These are phyloP conservation scores for Candida anglica DNA, from an alignment of 805 yeast genomes.

Conservation along the genomic window DNA sequence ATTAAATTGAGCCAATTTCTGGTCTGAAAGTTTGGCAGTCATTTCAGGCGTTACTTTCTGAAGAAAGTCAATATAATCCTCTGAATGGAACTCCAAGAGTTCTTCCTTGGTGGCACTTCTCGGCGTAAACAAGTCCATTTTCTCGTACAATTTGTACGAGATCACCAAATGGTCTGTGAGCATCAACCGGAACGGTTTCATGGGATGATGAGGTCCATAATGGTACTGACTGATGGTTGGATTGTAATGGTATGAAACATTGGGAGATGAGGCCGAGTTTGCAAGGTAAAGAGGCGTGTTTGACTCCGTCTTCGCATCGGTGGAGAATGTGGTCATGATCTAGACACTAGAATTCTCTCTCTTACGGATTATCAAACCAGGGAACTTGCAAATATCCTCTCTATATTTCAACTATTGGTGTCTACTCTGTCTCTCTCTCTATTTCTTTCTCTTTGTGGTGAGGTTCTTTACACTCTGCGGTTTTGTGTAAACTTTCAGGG, in stretches of 20 bases:
- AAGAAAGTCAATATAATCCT: conserved; percentile 78
- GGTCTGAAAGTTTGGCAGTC: conserved; percentile 52
- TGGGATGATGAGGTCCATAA: conserved; percentile 94
- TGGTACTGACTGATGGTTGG: conserved; percentile 78
- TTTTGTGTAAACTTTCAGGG: no score
- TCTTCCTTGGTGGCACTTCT: conserved; percentile 80
- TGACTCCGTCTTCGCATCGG: conserved; percentile 29
- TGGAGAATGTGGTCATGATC: conserved; percentile 31
- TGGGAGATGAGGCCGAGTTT: conserved; percentile 35
- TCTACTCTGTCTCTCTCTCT: no score
- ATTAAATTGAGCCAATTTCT: conserved; percentile 64
- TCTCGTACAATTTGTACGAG: conserved; percentile 78
- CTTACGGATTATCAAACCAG: no score
- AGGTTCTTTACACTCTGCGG: no score
- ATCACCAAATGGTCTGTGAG: conserved; percentile 88
- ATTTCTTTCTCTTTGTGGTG: no score
- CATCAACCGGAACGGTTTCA: conserved; percentile 95
- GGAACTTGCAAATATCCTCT: no score
- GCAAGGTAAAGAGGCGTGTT: conserved; percentile 30
- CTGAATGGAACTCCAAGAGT: conserved; percentile 76
- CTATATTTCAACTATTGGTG: no score
- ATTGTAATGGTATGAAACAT: conserved; percentile 86
- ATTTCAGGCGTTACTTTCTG: conserved; percentile 75
- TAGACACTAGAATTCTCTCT: no score
- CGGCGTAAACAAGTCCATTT: conserved; percentile 87